Evolutionary conservation across 2,329 filamentous ascomycete species (phyloP).

Genomic region (Sporothrix globosa): DNA sequence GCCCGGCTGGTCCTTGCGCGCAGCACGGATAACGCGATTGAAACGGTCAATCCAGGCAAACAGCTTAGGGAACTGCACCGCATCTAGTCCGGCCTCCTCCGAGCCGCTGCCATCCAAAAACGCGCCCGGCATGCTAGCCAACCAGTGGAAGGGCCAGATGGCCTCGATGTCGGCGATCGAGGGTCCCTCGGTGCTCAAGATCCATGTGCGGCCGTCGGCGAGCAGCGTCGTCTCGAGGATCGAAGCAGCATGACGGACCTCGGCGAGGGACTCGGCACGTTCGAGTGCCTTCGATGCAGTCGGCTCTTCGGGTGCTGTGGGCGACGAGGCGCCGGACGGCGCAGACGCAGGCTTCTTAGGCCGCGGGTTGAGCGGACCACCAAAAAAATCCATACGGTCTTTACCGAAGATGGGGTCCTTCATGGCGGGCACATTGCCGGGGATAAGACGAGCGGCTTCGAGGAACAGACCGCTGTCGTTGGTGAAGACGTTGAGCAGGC

Average conservation of each 20-base stretch:
- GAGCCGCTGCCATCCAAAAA: slow-evolving; percentile 47
- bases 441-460: slow-evolving; percentile 59
- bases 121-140: slow-evolving; percentile 57
- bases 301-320: neutral
- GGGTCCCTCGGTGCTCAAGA: slow-evolving; percentile 56
- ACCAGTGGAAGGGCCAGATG: slow-evolving; percentile 70
- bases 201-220: slow-evolving; percentile 67
- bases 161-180: slow-evolving; percentile 70
- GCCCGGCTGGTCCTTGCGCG: slow-evolving; percentile 43
- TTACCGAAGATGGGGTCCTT: slow-evolving; percentile 61
- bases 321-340: neutral
- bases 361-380: neutral
- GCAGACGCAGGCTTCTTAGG: neutral
- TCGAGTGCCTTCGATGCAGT: slow-evolving; percentile 30
- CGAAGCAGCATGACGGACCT: slow-evolving; percentile 58
- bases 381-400: slow-evolving; percentile 55
- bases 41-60: slow-evolving; percentile 70
- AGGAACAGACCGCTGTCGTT: slow-evolving; percentile 62
- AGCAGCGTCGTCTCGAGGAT: slow-evolving; percentile 66
- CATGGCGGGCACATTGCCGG: slow-evolving; percentile 56
- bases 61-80: slow-evolving; percentile 58
- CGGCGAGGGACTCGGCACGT: slow-evolving; percentile 59
- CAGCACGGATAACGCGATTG: slow-evolving; percentile 50
- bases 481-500: slow-evolving; percentile 59
- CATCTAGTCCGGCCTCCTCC: slow-evolving; percentile 47